phyloP scores from a whole-genome alignment of 768 basidiomycete genomes.

The Tubosaeta brunneosetosa region DNA sequence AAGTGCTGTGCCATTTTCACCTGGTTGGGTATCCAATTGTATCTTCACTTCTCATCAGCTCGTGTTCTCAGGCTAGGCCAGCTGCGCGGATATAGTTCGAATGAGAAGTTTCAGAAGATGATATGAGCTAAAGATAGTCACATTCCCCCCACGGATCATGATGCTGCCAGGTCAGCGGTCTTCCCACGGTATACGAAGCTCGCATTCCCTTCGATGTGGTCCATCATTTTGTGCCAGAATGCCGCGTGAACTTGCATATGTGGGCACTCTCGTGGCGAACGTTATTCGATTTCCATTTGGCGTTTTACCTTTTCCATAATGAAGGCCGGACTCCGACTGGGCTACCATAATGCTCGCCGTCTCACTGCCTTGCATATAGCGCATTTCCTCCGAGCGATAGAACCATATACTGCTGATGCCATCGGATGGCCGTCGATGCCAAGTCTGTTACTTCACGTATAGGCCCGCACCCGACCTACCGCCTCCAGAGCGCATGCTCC shows the following conservation, averaged over 20 bases:
- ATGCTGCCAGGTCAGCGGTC: neutral
- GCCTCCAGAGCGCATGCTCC: neutral
- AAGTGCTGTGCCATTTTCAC: neutral
- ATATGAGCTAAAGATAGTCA: neutral
- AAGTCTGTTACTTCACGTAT: neutral
- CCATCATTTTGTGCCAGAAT: neutral
- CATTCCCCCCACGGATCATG: neutral
- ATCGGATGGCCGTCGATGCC: neutral
- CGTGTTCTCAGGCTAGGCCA: neutral
- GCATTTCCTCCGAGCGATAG: neutral
- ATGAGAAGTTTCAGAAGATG: neutral
- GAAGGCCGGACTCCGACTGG: neutral
- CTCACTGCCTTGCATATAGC: neutral
- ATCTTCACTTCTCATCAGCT: neutral
- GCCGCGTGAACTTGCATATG: neutral
- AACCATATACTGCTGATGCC: neutral
- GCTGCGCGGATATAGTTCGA: neutral
- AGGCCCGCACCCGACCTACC: neutral
- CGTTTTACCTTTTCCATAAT: neutral
- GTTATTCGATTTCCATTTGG: too few species aligned
- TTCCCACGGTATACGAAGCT: neutral
- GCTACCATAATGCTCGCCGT: too few species aligned
- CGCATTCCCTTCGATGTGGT: neutral
- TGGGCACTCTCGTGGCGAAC: too few species aligned
- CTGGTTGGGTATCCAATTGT: neutral